Percentiles rank a stretch among this genome's conserved stretches.
These are phyloP conservation scores for Falciphora oryzae DNA, from an alignment of 2,329 filamentous ascomycete species.

Conservation along the genomic window DNA sequence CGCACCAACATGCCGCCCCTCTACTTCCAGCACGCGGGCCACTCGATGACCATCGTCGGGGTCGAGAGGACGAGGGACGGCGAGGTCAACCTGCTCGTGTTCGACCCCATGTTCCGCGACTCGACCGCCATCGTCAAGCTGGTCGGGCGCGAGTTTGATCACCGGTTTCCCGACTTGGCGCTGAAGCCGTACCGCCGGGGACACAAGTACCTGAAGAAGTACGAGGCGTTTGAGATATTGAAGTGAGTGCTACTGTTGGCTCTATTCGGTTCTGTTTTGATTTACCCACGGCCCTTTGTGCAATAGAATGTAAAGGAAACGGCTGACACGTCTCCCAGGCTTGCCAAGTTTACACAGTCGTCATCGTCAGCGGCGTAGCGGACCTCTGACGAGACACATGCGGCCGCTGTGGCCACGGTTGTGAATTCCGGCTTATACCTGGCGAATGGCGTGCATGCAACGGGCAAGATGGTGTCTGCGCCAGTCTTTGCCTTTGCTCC, in stretches of 20 bases:
- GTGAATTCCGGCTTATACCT: background rate
- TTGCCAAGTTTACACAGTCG: background rate
- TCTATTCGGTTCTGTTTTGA: too few species aligned
- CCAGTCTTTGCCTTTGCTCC: background rate
- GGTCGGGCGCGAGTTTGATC: slow-evolving; percentile 39
- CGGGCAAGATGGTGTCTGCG: background rate
- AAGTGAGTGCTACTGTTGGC: slow-evolving; percentile 39
- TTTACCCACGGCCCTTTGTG: too few species aligned
- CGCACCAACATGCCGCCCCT: slow-evolving; percentile 72
- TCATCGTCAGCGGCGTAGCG: background rate
- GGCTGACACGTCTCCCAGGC: background rate
- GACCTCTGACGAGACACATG: background rate
- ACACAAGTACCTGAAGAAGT: slow-evolving; percentile 59
- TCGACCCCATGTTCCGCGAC: slow-evolving; percentile 79
- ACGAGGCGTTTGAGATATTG: slow-evolving; percentile 73
- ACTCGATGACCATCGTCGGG: slow-evolving; percentile 87
- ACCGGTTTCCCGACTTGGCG: slow-evolving; percentile 43
- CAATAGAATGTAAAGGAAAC: background rate
- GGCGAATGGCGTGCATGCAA: background rate
- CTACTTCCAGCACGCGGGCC: slow-evolving; percentile 86
- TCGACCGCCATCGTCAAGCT: slow-evolving; percentile 57
- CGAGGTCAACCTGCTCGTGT: slow-evolving; percentile 67
- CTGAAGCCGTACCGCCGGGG: slow-evolving; percentile 71
- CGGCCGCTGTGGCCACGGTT: background rate
- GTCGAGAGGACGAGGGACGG: slow-evolving; percentile 66